A percentile compares a stretch with the other conserved stretches of the same genome.
phyloP scores from a whole-genome alignment of 805 yeast species.

The Komagataella ulmi region DNA sequence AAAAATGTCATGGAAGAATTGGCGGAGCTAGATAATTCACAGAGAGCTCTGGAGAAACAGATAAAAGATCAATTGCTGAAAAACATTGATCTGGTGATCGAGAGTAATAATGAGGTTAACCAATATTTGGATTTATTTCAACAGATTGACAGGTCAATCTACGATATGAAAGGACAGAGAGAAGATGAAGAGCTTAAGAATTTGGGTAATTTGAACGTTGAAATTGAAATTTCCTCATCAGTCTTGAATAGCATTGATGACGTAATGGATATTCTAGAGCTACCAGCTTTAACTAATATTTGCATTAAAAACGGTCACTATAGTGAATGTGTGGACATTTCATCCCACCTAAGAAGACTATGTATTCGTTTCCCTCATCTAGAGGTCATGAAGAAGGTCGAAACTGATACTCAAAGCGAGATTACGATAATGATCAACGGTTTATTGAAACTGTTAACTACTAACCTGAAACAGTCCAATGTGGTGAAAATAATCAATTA shows the following conservation, averaged over 20 bases:
- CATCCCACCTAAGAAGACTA: conserved; percentile 58
- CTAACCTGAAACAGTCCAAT: conserved; percentile 69
- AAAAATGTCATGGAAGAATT: conserved; percentile 50
- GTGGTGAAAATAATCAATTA: conserved; percentile 70
- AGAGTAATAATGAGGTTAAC: conserved; percentile 1
- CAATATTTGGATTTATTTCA: not conserved
- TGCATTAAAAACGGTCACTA: conserved; percentile 81
- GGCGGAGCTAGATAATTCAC: conserved; percentile 56
- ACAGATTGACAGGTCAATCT: not conserved
- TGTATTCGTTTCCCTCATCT: conserved; percentile 56
- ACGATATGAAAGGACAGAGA: not conserved
- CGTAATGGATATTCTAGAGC: conserved; percentile 64
- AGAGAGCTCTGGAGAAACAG: conserved; percentile 14
- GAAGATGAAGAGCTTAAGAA: not conserved
- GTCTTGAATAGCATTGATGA: conserved; percentile 54
- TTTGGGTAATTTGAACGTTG: not conserved
- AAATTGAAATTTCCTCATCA: conserved; percentile 9
- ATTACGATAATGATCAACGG: conserved; percentile 52
- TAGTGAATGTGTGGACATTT: conserved; percentile 79
- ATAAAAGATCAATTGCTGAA: conserved; percentile 15
- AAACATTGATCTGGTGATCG: conserved; percentile 20
- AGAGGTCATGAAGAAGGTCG: conserved; percentile 34
- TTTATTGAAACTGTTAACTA: conserved; percentile 52
- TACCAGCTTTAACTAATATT: conserved; percentile 74
- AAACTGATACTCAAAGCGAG: conserved; percentile 38